Base-by-base conservation (phyloP, 225 moss, liverwort and hornwort species). In the Takakia lepidozioides region DNA sequence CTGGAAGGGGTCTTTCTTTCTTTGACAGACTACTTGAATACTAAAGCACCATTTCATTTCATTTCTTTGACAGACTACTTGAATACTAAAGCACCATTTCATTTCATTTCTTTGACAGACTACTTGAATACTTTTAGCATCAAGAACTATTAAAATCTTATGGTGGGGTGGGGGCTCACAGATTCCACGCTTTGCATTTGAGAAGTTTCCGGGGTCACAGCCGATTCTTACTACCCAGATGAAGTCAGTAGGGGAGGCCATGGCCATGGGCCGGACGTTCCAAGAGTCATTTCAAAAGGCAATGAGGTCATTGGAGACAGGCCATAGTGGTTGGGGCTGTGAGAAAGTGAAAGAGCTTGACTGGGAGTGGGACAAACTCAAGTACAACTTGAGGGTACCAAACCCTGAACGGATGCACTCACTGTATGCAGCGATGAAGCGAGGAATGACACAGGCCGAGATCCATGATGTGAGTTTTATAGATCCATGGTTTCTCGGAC, bases 211-310 rank as follows among this genome's bases (percentile, higher is more conserved):
- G 47, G 89, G 93, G 23, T 89, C 93, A 11, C 69, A 82, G 46
- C 93, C 93, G 24, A 69, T 86, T 45, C 61, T 95, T 45, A 82
- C 86, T 7, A 95, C 93, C 9, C 93, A 95, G 61, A 95, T 95
- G 93, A 95, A 95, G 76, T 95, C 93, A 4, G 93, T 95, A 20
- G 93, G 93, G 40, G 93, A 95, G 60, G 84, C 93, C 30, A 95
- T 95, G 93, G 93, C 93, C 15, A 76, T 95, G 68, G 93, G 93
- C 28, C 81, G 93, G 34, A 95, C 86, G 2, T 95, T 95, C 61
- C 80, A 84, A 27, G 93, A 95, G 55, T 95, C 93, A 0, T 95
- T 95, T 38, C 93, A 95, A 60, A 95, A 95, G 56, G 93, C 93
- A 2, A 62, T 95, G 79, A 81, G 93, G 32, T 95, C 93, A 28